These are phyloP conservation scores for Euphorbia lathyris DNA, from an alignment of 345 rosid species.

Conservation along the genomic window DNA sequence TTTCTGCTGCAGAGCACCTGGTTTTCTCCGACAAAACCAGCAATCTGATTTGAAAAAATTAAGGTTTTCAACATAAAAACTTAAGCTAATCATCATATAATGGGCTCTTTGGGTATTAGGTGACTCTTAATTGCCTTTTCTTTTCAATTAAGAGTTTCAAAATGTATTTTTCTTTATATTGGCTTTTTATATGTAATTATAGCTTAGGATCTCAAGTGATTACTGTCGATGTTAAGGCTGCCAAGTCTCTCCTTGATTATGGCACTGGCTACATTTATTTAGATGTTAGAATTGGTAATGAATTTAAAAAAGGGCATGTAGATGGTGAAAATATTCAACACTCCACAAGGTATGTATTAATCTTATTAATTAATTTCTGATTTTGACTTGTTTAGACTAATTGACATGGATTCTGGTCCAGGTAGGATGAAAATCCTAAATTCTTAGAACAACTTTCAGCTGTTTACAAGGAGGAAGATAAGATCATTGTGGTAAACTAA, in stretches of 20 bases:
- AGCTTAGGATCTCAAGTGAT: conserved; percentile 41
- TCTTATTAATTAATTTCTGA: no score
- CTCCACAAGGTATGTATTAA: conserved; percentile 53
- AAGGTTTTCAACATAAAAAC: not conserved
- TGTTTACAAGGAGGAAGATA: conserved; percentile 40
- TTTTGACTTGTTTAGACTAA: no score
- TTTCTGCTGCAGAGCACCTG: conserved; percentile 8
- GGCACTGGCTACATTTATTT: conserved; percentile 41
- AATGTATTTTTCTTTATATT: conserved; percentile 31
- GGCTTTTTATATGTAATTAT: conserved; percentile 19
- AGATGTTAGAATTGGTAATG: conserved; percentile 80
- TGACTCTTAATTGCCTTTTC: not conserved
- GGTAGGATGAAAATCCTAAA: conserved; percentile 54
- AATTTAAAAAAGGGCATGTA: conserved; percentile 64
- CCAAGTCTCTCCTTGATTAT: conserved; percentile 42
- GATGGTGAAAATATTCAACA: conserved; percentile 46
- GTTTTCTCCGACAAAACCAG: conserved; percentile 7
- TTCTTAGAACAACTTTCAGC: conserved; percentile 50
- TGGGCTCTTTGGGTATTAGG: conserved; percentile 24
- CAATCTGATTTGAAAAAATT: conserved; percentile 10
- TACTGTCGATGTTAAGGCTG: conserved; percentile 54
- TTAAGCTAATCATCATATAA: conserved; percentile 9
- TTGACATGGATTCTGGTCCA: no score
- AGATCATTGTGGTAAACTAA: conserved; percentile 45
- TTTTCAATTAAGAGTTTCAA: not conserved